These are phyloP conservation scores for Lentinula guzmanii DNA, from an alignment of 768 basidiomycete genomes.

Conservation along the genomic window DNA sequence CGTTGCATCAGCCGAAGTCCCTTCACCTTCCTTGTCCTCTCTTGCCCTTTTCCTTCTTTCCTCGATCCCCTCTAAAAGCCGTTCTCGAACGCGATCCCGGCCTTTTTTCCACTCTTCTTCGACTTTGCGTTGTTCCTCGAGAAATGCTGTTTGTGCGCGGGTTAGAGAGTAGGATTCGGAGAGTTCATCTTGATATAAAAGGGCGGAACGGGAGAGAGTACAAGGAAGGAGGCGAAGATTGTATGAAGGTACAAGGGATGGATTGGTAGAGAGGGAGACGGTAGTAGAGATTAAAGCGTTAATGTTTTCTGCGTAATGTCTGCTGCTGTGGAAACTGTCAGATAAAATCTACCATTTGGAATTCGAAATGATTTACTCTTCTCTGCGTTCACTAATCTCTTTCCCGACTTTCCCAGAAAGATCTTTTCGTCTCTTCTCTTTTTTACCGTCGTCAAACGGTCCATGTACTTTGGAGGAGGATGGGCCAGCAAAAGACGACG, in stretches of 20 bases:
- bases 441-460: conserved; percentile 38
- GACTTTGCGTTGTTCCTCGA: conserved; percentile 72
- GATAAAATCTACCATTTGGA: neutral
- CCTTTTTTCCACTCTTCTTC: conserved; percentile 82
- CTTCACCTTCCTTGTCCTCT: conserved; percentile 88
- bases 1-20: conserved; percentile 65
- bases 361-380: conserved; percentile 49
- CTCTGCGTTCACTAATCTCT: conserved; percentile 68
- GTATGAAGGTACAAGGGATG: conserved; percentile 60
- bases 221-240: conserved; percentile 68
- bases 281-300: conserved; percentile 52
- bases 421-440: conserved; percentile 66
- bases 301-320: conserved; percentile 60
- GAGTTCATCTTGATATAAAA: conserved; percentile 56
- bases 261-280: conserved; percentile 60
- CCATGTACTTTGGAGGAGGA: neutral
- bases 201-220: conserved; percentile 71
- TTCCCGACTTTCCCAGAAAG: conserved; percentile 64
- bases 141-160: conserved; percentile 62
- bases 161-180: conserved; percentile 69
- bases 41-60: conserved; percentile 72
- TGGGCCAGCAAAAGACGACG: neutral
- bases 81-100: conserved; percentile 66
- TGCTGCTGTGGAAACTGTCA: conserved; percentile 32
- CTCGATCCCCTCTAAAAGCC: conserved; percentile 79